Percentiles rank a stretch among this genome's conserved stretches.
These are phyloP conservation scores for Creolimax fragrantissima DNA, from an alignment of 78 protist species.

Conservation along the genomic window DNA sequence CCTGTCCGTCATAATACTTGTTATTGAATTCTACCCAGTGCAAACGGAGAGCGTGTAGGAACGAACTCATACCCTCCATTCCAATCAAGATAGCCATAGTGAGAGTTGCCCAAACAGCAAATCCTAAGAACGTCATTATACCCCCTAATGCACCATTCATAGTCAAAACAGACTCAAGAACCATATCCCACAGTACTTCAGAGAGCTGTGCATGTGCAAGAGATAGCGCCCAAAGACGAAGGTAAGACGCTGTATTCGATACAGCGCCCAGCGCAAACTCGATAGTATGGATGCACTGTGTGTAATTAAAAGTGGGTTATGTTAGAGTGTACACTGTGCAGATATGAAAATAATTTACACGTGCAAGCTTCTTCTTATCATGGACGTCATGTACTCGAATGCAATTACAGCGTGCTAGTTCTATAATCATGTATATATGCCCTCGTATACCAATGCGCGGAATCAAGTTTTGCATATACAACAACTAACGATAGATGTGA, in stretches of 20 bases:
- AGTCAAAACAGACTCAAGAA: background rate
- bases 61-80: slow-evolving; percentile 98
- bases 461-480: too few relatives aligned
- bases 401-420: too few relatives aligned
- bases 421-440: too few relatives aligned
- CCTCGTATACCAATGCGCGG: too few relatives aligned
- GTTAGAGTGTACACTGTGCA: background rate
- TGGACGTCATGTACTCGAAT: too few relatives aligned
- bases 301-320: slow-evolving; percentile 46
- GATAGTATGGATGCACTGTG: slow-evolving; percentile 96
- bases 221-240: slow-evolving; percentile 99
- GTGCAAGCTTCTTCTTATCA: too few relatives aligned
- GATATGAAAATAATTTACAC: too few relatives aligned
- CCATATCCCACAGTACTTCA: slow-evolving; percentile 72
- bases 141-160: background rate
- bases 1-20: slow-evolving; percentile 86
- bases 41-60: slow-evolving; percentile 98
- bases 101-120: slow-evolving; percentile 78
- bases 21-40: slow-evolving; percentile 99
- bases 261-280: slow-evolving; percentile 94
- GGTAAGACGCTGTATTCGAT: slow-evolving; percentile 99
- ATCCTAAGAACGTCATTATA: slow-evolving; percentile 49
- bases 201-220: slow-evolving; percentile 95
- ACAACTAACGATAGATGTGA: too few relatives aligned
- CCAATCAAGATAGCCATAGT: slow-evolving; percentile 86